Percentiles rank a stretch among this genome's conserved stretches.
Conservation (phyloP, 116 monocot genomes). For the Papilionanthe hybrid region DNA sequence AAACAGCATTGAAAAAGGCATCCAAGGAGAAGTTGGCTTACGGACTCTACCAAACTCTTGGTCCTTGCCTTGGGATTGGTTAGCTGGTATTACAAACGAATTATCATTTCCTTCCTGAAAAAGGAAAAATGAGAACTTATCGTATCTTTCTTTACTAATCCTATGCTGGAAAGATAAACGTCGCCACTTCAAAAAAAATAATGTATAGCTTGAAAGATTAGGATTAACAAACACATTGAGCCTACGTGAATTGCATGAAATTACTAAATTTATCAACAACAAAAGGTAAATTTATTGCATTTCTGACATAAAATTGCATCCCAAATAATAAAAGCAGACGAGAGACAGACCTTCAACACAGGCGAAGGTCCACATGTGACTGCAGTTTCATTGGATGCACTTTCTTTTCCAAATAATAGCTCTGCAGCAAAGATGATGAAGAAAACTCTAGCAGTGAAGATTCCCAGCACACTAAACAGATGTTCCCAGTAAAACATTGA, state of each 20-base stretch:
- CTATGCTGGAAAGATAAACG: background rate
- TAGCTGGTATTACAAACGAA: slow-evolving; percentile 10
- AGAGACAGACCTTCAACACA: background rate
- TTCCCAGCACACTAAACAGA: background rate
- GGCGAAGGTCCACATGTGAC: slow-evolving; percentile 1
- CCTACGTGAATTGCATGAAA: background rate
- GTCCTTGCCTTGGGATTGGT: slow-evolving; percentile 22
- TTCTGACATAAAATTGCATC: background rate
- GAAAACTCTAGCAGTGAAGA: background rate
- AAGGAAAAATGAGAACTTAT: background rate
- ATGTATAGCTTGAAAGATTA: background rate
- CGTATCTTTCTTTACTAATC: background rate
- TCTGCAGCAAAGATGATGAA: slow-evolving; percentile 38
- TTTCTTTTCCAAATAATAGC: slow-evolving; percentile 34
- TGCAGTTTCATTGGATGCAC: slow-evolving; percentile 12
- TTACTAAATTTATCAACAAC: background rate
- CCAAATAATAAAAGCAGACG: background rate
- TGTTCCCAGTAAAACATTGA: background rate
- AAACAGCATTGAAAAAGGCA: slow-evolving; percentile 97
- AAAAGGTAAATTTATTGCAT: background rate
- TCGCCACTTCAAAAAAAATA: background rate
- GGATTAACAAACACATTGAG: background rate
- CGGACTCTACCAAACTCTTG: slow-evolving; percentile 23
- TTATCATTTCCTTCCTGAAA: slow-evolving; percentile 23
- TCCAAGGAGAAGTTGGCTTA: slow-evolving; percentile 79